Base-by-base conservation (phyloP, 345 rosid genomes). In the Jatropha curcas region DNA sequence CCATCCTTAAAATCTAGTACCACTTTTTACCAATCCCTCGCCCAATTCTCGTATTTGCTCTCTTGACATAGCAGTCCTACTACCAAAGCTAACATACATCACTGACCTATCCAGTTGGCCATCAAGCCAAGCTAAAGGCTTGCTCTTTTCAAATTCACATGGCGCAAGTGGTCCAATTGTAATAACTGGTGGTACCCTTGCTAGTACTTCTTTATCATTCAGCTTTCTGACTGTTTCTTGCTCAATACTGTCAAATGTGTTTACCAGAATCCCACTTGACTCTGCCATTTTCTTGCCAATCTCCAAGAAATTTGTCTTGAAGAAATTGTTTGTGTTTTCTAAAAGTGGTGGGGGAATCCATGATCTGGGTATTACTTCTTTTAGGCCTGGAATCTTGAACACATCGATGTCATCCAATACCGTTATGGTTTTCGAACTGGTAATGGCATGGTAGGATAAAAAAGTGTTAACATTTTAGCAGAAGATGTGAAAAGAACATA, bases 401-500 rank as follows among this genome's bases (percentile, higher is more conserved):
- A 4, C 55, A 65, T 65, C 62, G 20, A 41, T 45, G 31, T 63
- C 67, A 19, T 25, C 13, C 25, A 73, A 19, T 13, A 43, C 50
- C 13, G 28, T 19, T 45, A 39, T 27, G 25, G 28, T 31, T 61
- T 53, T 45, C 10, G 75, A 24, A 48, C 28, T 45, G 39, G 53
- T 68, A 20, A 71, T 53, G 1, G 66, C 28, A 35, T 73, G 79
- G 80, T 66, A 82, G 45, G 75, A 77, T 8, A 74, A 1, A 65
- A 79, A 30, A 85, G 75, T 2, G 83, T 60, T 10, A 79, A 33
- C 88, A 85, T 83, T 62, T 71, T 79, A 24, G 85, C 83, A 27
- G 88, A 81, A 1, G 86, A 81, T 2, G 83, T 79, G 82, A 83
- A 85, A 73, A 85, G 71, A 30, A 79, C 58, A 65, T 80, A 85